Evolutionary conservation across 2,329 filamentous ascomycete species (phyloP).

Genomic region (Aspergillus persii): DNA sequence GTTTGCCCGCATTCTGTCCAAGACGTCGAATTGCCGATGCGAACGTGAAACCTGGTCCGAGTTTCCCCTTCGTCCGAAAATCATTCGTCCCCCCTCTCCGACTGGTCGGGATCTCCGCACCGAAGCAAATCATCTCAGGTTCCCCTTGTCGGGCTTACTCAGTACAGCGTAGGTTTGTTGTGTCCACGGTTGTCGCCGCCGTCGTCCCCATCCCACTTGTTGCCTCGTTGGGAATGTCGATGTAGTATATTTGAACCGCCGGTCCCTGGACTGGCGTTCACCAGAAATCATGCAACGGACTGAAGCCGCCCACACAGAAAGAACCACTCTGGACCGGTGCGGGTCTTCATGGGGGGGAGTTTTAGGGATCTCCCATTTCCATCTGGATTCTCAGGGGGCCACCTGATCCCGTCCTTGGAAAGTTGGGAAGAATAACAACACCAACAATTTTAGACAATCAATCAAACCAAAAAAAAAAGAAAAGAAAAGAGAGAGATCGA

Average conservation of each 20-base stretch:
- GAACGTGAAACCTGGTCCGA: conserved; percentile 21
- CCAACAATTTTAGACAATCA: too few relatives aligned
- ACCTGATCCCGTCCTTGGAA: background rate
- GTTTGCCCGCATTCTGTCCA: background rate
- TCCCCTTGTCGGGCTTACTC: too few relatives aligned
- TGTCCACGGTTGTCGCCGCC: background rate
- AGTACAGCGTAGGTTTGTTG: background rate
- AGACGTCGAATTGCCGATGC: conserved; percentile 15
- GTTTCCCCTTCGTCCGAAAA: conserved; percentile 32
- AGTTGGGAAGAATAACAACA: too few relatives aligned
- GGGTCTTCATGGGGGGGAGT: too few relatives aligned
- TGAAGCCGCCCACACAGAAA: background rate
- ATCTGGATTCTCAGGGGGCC: background rate
- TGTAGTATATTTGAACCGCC: background rate
- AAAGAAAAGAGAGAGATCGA: background rate
- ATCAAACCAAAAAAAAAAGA: background rate
- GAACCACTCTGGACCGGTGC: too few relatives aligned
- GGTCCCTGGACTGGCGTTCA: background rate
- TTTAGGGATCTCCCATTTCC: background rate
- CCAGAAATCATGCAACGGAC: too few relatives aligned
- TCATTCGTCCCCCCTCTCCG: conserved; percentile 19
- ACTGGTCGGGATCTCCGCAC: conserved; percentile 3
- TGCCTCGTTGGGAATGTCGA: background rate
- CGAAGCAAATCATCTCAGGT: background rate
- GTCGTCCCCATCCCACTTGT: background rate